A percentile compares a stretch with the other conserved stretches of the same genome.
phyloP scores from a whole-genome alignment of 805 yeast species.

The Ogataea glucozyma region DNA sequence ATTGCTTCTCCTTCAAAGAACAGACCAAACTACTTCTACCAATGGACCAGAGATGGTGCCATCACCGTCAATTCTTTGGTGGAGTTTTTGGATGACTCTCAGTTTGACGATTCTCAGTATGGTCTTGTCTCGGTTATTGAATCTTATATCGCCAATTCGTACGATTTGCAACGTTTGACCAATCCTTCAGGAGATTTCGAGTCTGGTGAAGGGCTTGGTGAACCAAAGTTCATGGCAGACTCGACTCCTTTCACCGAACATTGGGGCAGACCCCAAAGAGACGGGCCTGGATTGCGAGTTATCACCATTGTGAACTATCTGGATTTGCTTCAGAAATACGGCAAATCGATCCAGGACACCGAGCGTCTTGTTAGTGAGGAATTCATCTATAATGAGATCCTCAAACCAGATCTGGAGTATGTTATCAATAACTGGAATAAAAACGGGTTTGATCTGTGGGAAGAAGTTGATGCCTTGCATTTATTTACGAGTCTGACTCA shows the following conservation, averaged over 20 bases:
- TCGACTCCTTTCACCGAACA: slow-evolving; percentile 57
- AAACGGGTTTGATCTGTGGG: slow-evolving; percentile 89
- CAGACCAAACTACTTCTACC: slow-evolving; percentile 80
- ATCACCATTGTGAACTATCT: slow-evolving; percentile 62
- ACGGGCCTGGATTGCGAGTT: slow-evolving; percentile 87
- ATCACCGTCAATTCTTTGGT: slow-evolving; percentile 69
- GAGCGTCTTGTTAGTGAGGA: slow-evolving; percentile 36
- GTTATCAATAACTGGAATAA: slow-evolving; percentile 60
- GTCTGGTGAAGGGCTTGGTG: slow-evolving; percentile 69
- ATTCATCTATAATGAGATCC: slow-evolving; percentile 48
- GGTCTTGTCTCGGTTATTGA: slow-evolving; percentile 41
- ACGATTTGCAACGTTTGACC: slow-evolving; percentile 58
- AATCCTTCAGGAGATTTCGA: slow-evolving; percentile 70
- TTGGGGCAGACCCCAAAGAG: slow-evolving; percentile 97
- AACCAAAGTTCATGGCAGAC: slow-evolving; percentile 80
- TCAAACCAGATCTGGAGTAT: slow-evolving; percentile 72
- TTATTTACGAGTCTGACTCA: slow-evolving; percentile 80
- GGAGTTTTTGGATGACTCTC: slow-evolving; percentile 49
- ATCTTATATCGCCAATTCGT: slow-evolving; percentile 61
- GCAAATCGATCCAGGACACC: slow-evolving; percentile 26
- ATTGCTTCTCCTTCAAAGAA: slow-evolving; percentile 79
- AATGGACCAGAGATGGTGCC: slow-evolving; percentile 92
- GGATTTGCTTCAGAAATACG: slow-evolving; percentile 39
- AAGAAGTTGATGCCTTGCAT: slow-evolving; percentile 74
- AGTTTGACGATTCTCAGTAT: slow-evolving; percentile 26